Evolutionary conservation across 1,284 basidiomycete species (phyloP), one percentile per base, ranked within the genome.

Genomic region (Pseudozyma hubeiensis): DNA sequence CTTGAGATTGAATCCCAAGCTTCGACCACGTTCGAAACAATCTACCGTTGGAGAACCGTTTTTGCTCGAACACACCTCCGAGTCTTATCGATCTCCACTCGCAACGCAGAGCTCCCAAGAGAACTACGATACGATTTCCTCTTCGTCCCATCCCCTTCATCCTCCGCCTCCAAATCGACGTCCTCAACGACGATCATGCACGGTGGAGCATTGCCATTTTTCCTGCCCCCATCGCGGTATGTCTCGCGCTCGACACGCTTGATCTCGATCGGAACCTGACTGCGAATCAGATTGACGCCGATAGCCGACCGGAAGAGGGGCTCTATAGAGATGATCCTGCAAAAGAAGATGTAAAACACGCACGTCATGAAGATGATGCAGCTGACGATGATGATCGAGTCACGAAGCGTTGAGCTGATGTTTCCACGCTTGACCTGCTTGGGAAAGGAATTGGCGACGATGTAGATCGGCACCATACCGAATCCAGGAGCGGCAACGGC

Each of bases 251-350:
- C 44, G 35, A 41, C 6, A 9, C 48, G 29, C 5, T 40, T 19
- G 10, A 59, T 43, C 14, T 59, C 43, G 56, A 52, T 52, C 14
- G 41, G 33, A 13, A 31, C 30, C n/a, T 45, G 49, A 16, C 24
- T 52, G 6, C 49, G 33, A 4, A 52, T 14, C 24, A 59, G 5
- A n/a, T 46, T 59, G 43, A 52, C 13, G 2, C 56, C 56, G 13
- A 59, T 45, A 0, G 43, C 56, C n/a, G 56, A 41, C 4, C 56
- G 41, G 35, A 59, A 59, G 17, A 59, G 43, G 2, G 56, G 56
- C 17, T 59, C 56, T 24, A 59, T n/a, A 4, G 19, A 52, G n/a
- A 49, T 17, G 2, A 59, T 43, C 4, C 49, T 59, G 34, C 49
- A 52, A 13, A 59, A 46, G 35, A 39, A 33, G 16, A 17, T 24